Base-by-base conservation (phyloP, 129 eudicot species). In the Pulicaria dysenterica region DNA sequence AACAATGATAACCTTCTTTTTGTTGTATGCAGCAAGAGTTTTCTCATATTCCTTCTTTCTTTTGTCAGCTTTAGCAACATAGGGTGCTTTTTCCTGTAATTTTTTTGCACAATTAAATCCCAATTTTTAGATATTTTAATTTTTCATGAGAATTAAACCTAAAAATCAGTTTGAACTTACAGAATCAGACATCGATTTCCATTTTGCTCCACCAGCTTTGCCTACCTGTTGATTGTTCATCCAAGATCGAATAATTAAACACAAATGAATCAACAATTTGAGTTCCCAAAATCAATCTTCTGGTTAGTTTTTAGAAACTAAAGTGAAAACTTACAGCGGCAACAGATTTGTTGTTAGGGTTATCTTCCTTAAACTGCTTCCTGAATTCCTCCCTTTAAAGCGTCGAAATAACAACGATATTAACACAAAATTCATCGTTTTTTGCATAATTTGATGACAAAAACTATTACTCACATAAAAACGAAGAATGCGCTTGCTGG, bases 401-500 rank as follows among this genome's bases (percentile, higher is more conserved):
- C 3, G 72, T 2, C 48, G 64, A 48, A 64, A 67, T 0, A 54
- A 15, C 41, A 43, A 56, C 43, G 31, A 24, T 8, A 15, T 10
- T 34, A 15, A 53, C 0, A 10, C 8, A 58, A 9, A 45, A 62
- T 5, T 7, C 10, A 15, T 8, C 19, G 5, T 46, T 3, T 9
- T n/a, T 1, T n/a, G 14, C 36, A 13, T 2, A 55, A 4, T 15
- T 0, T 5, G 4, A 64, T 5, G 0, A 55, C n/a, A 56, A 4
- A 56, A 7, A 24, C 5, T 5, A 46, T 2, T 34, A 51, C 54
- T 16, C 83, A 92, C 97, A 92, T 84, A 85, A 92, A 92, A 10
- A 92, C 91, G 3, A 92, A 89, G 84, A 89, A 92, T 16, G 97
- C 94, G 58, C 96, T 87, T 0, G 97, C 81, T 72, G 97, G 94